phyloP scores from a whole-genome alignment of 768 basidiomycete species.

The Amanita fuliginea region DNA sequence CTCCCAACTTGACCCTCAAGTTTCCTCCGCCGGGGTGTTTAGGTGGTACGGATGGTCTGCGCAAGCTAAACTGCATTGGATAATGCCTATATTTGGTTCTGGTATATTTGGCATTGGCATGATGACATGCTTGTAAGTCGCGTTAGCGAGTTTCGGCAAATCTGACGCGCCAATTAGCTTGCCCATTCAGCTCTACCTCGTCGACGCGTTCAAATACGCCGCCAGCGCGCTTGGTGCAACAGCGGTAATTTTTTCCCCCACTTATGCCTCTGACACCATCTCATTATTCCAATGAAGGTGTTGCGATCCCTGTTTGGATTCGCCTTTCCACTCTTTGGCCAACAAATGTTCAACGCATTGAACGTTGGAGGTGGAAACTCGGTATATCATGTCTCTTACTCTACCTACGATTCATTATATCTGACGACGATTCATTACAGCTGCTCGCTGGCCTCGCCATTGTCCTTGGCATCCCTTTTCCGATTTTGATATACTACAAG shows the following conservation, averaged over 20 bases:
- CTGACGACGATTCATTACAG: constrained; percentile 15
- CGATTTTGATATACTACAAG: constrained; percentile 58
- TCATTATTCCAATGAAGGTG: constrained; percentile 21
- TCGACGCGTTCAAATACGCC: constrained; percentile 61
- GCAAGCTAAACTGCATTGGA: constrained; percentile 54
- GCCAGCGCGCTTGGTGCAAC: constrained; percentile 62
- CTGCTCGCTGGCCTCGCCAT: constrained; percentile 47
- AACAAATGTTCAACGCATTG: constrained; percentile 51
- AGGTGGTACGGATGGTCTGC: constrained; percentile 81
- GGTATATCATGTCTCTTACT: constrained; percentile 13
- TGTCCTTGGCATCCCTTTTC: constrained; percentile 61
- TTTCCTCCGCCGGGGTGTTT: background rate
- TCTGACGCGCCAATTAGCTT: constrained; percentile 27
- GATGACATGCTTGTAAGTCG: background rate
- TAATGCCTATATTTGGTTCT: constrained; percentile 64
- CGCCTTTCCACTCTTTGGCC: constrained; percentile 37
- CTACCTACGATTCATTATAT: background rate
- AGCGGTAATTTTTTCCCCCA: constrained; percentile 28
- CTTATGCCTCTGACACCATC: background rate
- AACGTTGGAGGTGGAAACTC: constrained; percentile 63
- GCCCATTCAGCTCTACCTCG: constrained; percentile 59
- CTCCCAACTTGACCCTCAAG: background rate
- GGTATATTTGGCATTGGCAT: constrained; percentile 48
- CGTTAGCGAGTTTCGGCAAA: too few species aligned
- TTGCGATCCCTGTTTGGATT: constrained; percentile 39